Conservation (phyloP, 2,329 filamentous ascomycete genomes). For the Penicillium sp. region DNA sequence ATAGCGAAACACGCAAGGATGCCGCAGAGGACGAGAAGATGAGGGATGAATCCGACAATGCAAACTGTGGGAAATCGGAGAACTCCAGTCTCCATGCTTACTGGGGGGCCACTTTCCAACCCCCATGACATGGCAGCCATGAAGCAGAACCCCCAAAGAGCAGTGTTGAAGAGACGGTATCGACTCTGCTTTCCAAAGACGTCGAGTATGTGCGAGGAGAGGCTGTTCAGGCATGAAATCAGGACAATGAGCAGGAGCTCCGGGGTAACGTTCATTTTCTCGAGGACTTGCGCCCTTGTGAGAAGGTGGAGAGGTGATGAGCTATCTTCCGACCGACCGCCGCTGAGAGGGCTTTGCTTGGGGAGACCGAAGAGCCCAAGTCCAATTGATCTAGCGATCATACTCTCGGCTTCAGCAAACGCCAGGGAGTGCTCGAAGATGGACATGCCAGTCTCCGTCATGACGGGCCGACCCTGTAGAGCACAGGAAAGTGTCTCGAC, state of each 20-base stretch:
- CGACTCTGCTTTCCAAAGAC: conserved; percentile 73
- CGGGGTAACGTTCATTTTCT: conserved; percentile 78
- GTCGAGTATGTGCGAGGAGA: conserved; percentile 77
- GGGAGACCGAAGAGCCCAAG: conserved; percentile 60
- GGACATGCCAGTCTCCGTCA: conserved; percentile 90
- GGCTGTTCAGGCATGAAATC: conserved; percentile 82
- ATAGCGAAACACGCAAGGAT: conserved; percentile 72
- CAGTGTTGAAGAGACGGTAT: conserved; percentile 80
- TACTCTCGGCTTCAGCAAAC: conserved; percentile 90
- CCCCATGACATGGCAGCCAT: conserved; percentile 82
- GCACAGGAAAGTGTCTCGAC: conserved; percentile 84
- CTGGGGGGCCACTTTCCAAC: conserved; percentile 49
- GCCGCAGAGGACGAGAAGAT: conserved; percentile 77
- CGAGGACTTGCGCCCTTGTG: conserved; percentile 57
- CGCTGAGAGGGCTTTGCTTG: conserved; percentile 40
- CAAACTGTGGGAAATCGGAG: conserved; percentile 89
- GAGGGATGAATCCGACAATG: conserved; percentile 90
- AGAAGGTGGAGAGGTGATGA: conserved; percentile 37
- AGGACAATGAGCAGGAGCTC: conserved; percentile 83
- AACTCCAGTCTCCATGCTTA: conserved; percentile 54
- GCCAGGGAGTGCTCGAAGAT: conserved; percentile 93
- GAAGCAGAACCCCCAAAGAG: conserved; percentile 84
- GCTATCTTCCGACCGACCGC: conserved; percentile 41
- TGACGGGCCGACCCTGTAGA: conserved; percentile 72
- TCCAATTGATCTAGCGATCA: conserved; percentile 73